Evolutionary conservation across 176 grass and related monocot species (phyloP).

Genomic region (Tuctoria greenei): DNA sequence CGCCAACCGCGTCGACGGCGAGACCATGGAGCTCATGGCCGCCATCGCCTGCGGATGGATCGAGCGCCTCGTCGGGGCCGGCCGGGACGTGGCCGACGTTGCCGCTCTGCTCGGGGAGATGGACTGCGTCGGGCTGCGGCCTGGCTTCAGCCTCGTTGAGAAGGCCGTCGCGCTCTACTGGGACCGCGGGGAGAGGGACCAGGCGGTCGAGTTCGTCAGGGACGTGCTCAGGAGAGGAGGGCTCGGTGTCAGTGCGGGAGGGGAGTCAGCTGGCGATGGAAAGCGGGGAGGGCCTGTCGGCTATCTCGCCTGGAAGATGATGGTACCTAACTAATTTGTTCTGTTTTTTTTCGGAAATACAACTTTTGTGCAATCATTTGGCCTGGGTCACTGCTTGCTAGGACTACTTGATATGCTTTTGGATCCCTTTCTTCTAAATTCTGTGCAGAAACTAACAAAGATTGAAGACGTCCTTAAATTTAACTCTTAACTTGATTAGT

Average conservation of each 20-base stretch:
- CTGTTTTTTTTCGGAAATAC: neutral
- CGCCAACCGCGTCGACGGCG: slow-evolving; percentile 88
- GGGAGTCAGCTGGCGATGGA: slow-evolving; percentile 35
- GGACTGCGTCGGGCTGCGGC: slow-evolving; percentile 89
- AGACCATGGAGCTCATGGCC: slow-evolving; percentile 98
- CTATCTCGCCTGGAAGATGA: slow-evolving; percentile 91
- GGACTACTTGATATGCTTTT: neutral
- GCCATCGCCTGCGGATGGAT: slow-evolving; percentile 96
- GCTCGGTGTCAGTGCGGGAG: slow-evolving; percentile 44
- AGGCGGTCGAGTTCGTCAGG: slow-evolving; percentile 80
- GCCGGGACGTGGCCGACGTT: slow-evolving; percentile 64
- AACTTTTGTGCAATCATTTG: neutral
- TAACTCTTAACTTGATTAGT: slow-evolving; percentile 1
- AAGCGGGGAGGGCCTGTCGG: slow-evolving; percentile 73
- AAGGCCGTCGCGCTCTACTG: slow-evolving; percentile 94
- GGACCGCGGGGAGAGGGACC: slow-evolving; percentile 65
- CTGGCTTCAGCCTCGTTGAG: slow-evolving; percentile 92
- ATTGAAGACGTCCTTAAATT: neutral
- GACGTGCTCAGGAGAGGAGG: slow-evolving; percentile 73
- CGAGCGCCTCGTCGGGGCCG: slow-evolving; percentile 63
- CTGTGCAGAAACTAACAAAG: neutral
- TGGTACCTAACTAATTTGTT: slow-evolving; percentile 48
- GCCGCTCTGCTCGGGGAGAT: slow-evolving; percentile 81
- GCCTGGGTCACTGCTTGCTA: neutral
- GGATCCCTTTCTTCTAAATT: neutral